phyloP scores from a whole-genome alignment of 2,329 filamentous ascomycete genomes.

The Fusarium pseudograminearum region DNA sequence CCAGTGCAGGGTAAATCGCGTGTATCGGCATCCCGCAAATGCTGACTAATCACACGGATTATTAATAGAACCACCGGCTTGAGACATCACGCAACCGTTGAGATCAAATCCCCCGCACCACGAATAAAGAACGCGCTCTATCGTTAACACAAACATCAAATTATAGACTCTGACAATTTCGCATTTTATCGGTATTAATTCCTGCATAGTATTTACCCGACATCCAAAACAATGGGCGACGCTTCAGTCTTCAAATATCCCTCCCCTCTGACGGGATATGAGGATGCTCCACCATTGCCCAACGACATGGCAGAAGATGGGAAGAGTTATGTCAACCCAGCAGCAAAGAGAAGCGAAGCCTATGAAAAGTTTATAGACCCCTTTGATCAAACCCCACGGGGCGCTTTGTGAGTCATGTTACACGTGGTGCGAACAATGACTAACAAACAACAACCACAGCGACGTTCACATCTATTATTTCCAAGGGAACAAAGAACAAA shows the following conservation, averaged over 20 bases:
- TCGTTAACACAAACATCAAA: background rate
- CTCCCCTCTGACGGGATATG: constrained; percentile 70
- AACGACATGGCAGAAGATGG: constrained; percentile 75
- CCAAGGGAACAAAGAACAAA: constrained; percentile 71
- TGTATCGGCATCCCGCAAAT: background rate
- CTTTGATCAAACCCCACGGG: constrained; percentile 72
- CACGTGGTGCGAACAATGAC: accelerated
- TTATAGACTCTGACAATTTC: too few species aligned
- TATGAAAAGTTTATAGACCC: constrained; percentile 78
- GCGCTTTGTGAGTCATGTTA: constrained; percentile 74
- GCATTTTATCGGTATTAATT: too few species aligned
- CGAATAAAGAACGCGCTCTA: background rate
- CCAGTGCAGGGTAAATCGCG: accelerated
- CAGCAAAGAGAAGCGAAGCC: constrained; percentile 71
- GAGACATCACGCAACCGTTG: background rate
- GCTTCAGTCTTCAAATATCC: constrained; percentile 40
- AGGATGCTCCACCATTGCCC: constrained; percentile 66
- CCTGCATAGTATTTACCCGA: too few species aligned
- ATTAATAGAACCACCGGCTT: background rate
- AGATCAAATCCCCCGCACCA: background rate
- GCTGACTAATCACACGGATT: background rate
- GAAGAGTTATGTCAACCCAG: constrained; percentile 79
- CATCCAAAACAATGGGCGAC: constrained; percentile 1
- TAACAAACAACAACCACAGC: constrained; percentile 50
- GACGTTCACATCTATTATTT: constrained; percentile 90